These are phyloP conservation scores for Colletotrichum liaoningense DNA, from an alignment of 2,329 filamentous ascomycete genomes.

Conservation along the genomic window DNA sequence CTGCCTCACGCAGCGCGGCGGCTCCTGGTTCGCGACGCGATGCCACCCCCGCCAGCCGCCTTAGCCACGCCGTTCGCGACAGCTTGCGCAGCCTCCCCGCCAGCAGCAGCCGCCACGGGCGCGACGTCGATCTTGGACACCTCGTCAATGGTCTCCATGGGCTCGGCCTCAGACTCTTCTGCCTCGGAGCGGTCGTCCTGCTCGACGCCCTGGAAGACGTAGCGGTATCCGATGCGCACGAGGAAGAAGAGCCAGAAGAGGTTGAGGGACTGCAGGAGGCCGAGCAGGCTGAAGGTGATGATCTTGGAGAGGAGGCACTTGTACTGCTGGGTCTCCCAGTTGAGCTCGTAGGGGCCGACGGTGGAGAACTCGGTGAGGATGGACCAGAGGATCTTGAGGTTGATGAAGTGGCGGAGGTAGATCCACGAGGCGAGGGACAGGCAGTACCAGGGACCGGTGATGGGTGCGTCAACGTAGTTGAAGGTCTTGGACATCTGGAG, in stretches of 20 bases:
- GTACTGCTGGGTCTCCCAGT: constrained; percentile 71
- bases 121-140: constrained; percentile 22
- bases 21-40: constrained; percentile 14
- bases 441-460: constrained; percentile 74
- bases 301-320: constrained; percentile 66
- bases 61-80: constrained; percentile 23
- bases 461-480: constrained; percentile 74
- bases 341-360: constrained; percentile 67
- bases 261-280: constrained; percentile 66
- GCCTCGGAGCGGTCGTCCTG: constrained; percentile 69
- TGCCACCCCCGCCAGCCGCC: background rate
- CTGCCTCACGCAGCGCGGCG: constrained; percentile 15
- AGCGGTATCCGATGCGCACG: constrained; percentile 64
- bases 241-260: constrained; percentile 72
- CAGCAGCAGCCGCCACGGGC: background rate
- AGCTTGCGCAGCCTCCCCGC: constrained; percentile 5
- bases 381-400: constrained; percentile 69
- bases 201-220: constrained; percentile 59
- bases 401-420: constrained; percentile 77
- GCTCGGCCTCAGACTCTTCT: constrained; percentile 61
- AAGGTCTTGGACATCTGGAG: constrained; percentile 73
- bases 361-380: constrained; percentile 67
- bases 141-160: constrained; percentile 31
- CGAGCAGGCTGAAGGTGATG: constrained; percentile 65
- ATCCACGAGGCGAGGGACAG: constrained; percentile 76